Base-by-base conservation (phyloP, 1,284 basidiomycete species). In the Moesziomyces sp. region DNA sequence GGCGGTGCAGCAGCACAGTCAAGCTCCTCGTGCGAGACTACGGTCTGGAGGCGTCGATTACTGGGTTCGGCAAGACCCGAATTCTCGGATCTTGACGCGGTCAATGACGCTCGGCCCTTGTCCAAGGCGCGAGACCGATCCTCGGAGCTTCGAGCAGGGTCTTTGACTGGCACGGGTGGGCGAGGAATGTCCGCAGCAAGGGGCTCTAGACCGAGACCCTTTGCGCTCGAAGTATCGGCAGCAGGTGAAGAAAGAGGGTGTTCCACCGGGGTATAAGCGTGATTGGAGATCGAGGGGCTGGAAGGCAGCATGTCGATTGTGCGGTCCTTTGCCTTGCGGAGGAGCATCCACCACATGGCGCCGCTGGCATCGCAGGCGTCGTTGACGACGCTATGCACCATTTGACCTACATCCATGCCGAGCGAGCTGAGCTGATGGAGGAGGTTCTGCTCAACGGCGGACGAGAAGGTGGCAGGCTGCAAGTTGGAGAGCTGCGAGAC, bases 301-400 rank as follows among this genome's bases (percentile, higher is more conserved):
- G 49, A 26, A 2, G 52, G n/a, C 18, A 34, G 44, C 23, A 59
- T 52, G 38, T 58, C 59, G 16, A 30, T 18, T 28, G 58, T 59
- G 10, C 66, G 56, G 79, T 89, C 90, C 83, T 92, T 91, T 10
- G 90, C 88, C 78, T 90, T 92, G 75, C 90, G 89, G 79, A 92
- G 90, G 52, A 99, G 86, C 88, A 97, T 92, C 97, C 97, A 99
- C 96, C 96, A 99, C 13, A 93, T 86, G 1, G 95, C 93, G 11
- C 94, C 92, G 7, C 92, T 89, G 0, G 92, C 88, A 84, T 99
- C 96, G 81, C 96, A 99, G 0, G 97, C 96, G 84, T 97, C 90
- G 26, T 89, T 91, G 47, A 92, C 87, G 8, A 98, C 94, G 1
- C 92, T 94, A 83, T 99, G 95, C 21, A 92, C 91, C 59, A 98